phyloP scores from a whole-genome alignment of 805 yeast species.

The Saturnispora saitoi region DNA sequence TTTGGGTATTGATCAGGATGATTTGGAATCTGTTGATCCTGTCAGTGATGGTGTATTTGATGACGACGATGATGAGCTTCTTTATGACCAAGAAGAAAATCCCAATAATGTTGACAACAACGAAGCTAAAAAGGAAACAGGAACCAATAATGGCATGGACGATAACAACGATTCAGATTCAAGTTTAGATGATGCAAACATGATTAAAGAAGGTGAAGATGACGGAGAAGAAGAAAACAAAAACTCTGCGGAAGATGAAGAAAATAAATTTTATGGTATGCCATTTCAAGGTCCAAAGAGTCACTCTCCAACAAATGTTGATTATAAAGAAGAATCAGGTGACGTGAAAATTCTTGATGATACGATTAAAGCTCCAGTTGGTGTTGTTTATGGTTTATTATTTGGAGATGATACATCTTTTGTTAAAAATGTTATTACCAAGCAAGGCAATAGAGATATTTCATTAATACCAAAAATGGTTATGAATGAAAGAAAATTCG shows the following conservation, averaged over 20 bases:
- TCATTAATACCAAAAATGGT: slow-evolving; percentile 38
- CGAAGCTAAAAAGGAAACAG: slow-evolving; percentile 9
- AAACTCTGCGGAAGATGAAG: slow-evolving; percentile 15
- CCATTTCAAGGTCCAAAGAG: slow-evolving; percentile 31
- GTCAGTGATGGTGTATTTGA: slow-evolving; percentile 10
- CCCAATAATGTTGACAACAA: slow-evolving; percentile 15
- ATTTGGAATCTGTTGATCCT: slow-evolving; percentile 8
- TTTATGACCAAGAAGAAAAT: slow-evolving; percentile 17
- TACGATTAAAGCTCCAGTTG: slow-evolving; percentile 48
- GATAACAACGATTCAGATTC: slow-evolving; percentile 21
- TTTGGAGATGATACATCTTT: slow-evolving; percentile 52
- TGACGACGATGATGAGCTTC: slow-evolving; percentile 26
- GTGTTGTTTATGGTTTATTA: slow-evolving; percentile 47
- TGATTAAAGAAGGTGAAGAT: slow-evolving; percentile 25
- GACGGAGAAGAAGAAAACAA: slow-evolving; percentile 7
- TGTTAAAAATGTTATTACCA: slow-evolving; percentile 37
- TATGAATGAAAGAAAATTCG: slow-evolving; percentile 36
- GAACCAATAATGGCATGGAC: background rate
- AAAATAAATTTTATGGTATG: slow-evolving; percentile 30
- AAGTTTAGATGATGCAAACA: slow-evolving; percentile 25
- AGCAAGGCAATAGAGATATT: slow-evolving; percentile 58
- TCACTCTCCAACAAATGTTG: slow-evolving; percentile 30
- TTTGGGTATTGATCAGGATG: slow-evolving; percentile 14
- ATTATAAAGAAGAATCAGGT: slow-evolving; percentile 36
- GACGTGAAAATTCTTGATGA: slow-evolving; percentile 53